Conservation (phyloP, 2,329 filamentous ascomycete genomes). For the Aspergillus fischeri region DNA sequence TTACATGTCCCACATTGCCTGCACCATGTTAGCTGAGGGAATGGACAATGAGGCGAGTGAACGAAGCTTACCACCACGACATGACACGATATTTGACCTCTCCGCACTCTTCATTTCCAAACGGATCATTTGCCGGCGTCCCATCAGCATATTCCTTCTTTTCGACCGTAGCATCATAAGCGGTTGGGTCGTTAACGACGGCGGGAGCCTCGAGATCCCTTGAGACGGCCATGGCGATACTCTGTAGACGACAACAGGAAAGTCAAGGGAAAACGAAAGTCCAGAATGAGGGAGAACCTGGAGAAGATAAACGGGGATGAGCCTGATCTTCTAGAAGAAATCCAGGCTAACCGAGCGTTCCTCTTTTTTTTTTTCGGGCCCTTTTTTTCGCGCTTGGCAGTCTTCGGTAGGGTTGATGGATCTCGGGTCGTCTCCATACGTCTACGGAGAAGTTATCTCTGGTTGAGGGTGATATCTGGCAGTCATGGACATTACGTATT, state of each 20-base stretch:
- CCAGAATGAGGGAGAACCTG: background rate
- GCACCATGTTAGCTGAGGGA: background rate
- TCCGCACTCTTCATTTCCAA: conserved; percentile 34
- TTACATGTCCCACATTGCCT: conserved; percentile 38
- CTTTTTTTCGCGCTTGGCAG: background rate
- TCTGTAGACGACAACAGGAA: background rate
- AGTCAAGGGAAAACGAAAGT: background rate
- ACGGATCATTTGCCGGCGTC: conserved; percentile 25
- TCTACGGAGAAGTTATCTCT: background rate
- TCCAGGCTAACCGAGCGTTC: background rate
- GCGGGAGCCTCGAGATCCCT: conserved; percentile 1
- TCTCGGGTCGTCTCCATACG: too few species aligned
- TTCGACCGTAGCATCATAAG: conserved; percentile 2
- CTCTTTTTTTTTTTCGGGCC: background rate
- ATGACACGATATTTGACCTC: conserved; percentile 50
- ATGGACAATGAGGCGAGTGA: too few species aligned
- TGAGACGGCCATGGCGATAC: conserved; percentile 1
- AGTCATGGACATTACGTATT: background rate
- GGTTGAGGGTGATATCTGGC: background rate
- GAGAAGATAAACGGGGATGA: background rate
- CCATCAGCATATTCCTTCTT: conserved; percentile 7
- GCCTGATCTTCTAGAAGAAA: background rate
- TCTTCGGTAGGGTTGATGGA: background rate
- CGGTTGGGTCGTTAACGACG: conserved; percentile 2
- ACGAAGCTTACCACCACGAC: conserved; percentile 36